A percentile compares a stretch with the other conserved stretches of the same genome.
Conservation (phyloP, 306 rosid species). For the Lathyrus tuberosus region DNA sequence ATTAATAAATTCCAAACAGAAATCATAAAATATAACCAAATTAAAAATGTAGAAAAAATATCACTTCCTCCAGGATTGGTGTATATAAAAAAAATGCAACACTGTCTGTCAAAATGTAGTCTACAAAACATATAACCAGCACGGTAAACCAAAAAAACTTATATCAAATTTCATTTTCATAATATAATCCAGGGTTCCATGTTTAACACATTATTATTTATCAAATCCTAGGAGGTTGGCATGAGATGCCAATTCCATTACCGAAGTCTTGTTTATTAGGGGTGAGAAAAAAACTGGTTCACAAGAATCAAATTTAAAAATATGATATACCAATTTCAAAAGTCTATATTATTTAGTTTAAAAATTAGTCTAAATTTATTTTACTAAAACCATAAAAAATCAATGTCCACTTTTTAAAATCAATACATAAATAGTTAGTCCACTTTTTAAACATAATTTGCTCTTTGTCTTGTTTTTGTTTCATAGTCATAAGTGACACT, state of each 20-base stretch:
- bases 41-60: slow-evolving; percentile 15
- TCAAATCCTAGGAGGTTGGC: slow-evolving; percentile 26
- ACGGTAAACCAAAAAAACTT: slow-evolving; percentile 19
- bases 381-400: too few species aligned
- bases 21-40: slow-evolving; percentile 26
- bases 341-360: too few species aligned
- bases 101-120: slow-evolving; percentile 12
- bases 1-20: slow-evolving; percentile 14
- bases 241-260: slow-evolving; percentile 1
- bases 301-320: too few species aligned
- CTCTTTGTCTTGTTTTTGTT: too few species aligned
- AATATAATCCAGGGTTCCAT: slow-evolving; percentile 4
- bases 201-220: slow-evolving; percentile 12
- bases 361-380: too few species aligned
- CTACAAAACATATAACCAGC: slow-evolving; percentile 25
- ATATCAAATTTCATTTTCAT: not conserved
- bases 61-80: slow-evolving; percentile 22
- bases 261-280: too few species aligned
- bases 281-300: too few species aligned
- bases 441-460: too few species aligned
- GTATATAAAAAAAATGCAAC: slow-evolving; percentile 4
- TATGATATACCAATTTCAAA: too few species aligned
- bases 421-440: too few species aligned
- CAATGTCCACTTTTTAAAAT: too few species aligned
- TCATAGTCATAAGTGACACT: too few species aligned